These are phyloP conservation scores for Leccinum subgranulosum DNA, from an alignment of 768 basidiomycete genomes.

Conservation along the genomic window DNA sequence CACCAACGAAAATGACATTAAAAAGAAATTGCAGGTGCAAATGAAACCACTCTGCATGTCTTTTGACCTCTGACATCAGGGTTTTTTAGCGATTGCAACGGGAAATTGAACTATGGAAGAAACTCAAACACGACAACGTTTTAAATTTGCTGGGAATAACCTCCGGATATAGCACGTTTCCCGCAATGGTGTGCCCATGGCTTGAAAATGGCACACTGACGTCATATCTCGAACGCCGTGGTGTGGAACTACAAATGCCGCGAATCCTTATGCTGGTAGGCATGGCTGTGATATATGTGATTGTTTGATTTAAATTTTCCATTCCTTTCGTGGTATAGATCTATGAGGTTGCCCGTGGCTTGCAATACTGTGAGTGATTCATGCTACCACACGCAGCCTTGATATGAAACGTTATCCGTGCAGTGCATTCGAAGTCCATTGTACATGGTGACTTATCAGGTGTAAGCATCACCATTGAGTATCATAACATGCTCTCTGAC, in stretches of 20 bases:
- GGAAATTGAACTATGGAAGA: conserved; percentile 7
- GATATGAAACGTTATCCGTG: background rate
- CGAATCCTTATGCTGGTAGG: background rate
- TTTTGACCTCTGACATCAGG: background rate
- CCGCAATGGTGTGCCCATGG: background rate
- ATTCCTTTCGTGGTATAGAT: background rate
- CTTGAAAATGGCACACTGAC: background rate
- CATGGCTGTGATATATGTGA: background rate
- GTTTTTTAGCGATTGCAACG: conserved; percentile 1
- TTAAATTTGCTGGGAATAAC: background rate
- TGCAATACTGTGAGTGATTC: background rate
- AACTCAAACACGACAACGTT: conserved; percentile 1
- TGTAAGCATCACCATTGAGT: background rate
- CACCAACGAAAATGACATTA: background rate
- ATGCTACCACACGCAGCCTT: background rate
- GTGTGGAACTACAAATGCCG: background rate
- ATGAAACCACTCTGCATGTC: background rate
- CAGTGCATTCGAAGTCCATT: background rate
- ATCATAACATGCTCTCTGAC: background rate
- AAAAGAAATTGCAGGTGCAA: background rate
- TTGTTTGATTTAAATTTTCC: background rate
- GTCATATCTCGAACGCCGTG: background rate
- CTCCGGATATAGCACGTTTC: background rate
- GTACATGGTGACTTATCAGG: background rate
- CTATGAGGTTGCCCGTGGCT: background rate